phyloP scores from a whole-genome alignment of 129 eudicot species.

The Smallanthus sonchifolius region DNA sequence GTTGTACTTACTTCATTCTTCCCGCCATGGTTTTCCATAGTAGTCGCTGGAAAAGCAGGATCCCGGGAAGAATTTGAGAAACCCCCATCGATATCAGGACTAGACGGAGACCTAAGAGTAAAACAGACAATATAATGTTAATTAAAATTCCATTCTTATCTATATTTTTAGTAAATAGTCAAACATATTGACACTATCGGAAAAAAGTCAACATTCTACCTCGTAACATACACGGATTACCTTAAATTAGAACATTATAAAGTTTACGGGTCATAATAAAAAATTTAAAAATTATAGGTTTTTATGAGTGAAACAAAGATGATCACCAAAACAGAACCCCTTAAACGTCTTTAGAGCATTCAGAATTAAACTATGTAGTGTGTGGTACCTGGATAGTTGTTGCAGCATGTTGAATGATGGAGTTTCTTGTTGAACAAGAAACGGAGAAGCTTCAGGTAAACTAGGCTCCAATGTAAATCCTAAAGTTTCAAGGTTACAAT shows the following conservation, averaged over 20 bases:
- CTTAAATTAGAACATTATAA: background rate
- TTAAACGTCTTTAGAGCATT: background rate
- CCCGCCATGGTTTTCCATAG: constrained; percentile 33
- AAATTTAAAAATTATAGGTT: background rate
- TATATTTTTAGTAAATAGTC: constrained; percentile 7
- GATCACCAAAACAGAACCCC: background rate
- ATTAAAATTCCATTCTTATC: constrained; percentile 6
- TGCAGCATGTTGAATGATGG: constrained; percentile 36
- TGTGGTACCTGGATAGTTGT: constrained; percentile 44
- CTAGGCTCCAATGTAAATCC: constrained; percentile 81
- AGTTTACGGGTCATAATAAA: background rate
- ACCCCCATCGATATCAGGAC: constrained; percentile 26
- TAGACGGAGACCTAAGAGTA: constrained; percentile 44
- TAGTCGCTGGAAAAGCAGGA: constrained; percentile 24
- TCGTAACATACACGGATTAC: background rate
- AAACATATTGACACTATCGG: background rate
- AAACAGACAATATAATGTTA: background rate
- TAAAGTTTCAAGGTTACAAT: constrained; percentile 44
- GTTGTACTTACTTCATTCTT: constrained; percentile 26
- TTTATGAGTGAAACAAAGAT: background rate
- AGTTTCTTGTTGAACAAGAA: constrained; percentile 34
- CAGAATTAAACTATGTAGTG: background rate
- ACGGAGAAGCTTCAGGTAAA: constrained; percentile 40
- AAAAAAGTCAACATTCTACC: background rate
- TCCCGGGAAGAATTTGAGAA: constrained; percentile 25